phyloP scores from a whole-genome alignment of 139 green algal species.

The Chlorella sp. region DNA sequence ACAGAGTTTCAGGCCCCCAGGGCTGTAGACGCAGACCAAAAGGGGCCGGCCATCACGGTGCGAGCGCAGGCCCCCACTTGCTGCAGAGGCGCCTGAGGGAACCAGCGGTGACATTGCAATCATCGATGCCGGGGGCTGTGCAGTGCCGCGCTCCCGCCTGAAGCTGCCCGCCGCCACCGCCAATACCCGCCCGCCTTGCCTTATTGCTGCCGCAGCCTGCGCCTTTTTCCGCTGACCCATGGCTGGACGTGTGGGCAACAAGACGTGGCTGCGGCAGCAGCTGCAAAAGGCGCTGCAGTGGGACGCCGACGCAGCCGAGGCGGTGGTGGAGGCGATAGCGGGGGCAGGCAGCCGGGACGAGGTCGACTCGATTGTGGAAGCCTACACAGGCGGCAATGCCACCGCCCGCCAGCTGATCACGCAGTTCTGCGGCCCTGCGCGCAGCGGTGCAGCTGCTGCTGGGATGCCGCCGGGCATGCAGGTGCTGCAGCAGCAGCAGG shows the following conservation, averaged over 20 bases:
- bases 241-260: conserved; percentile 10
- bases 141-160: too few relatives aligned
- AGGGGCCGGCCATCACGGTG: too few relatives aligned
- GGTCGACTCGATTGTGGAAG: conserved; percentile 37
- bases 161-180: too few relatives aligned
- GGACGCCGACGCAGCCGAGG: conserved; percentile 17
- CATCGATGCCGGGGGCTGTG: too few relatives aligned
- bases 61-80: too few relatives aligned
- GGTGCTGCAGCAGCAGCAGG: not conserved
- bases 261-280: conserved; percentile 25
- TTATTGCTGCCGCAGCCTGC: not conserved
- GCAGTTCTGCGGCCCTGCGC: conserved; percentile 4
- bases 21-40: too few relatives aligned
- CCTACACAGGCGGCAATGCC: conserved; percentile 1
- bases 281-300: conserved; percentile 27
- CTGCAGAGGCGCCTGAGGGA: too few relatives aligned
- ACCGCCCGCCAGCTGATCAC: not conserved
- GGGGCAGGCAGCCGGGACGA: not conserved
- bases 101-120: too few relatives aligned
- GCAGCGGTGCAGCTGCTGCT: not conserved
- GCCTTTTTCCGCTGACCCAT: not conserved
- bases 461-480: not conserved
- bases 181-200: too few relatives aligned
- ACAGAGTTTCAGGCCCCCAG: too few relatives aligned
- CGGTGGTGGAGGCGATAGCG: conserved; percentile 20